Base-by-base conservation (phyloP, 768 basidiomycete genomes). In the Coprinopsis marcescibilis region DNA sequence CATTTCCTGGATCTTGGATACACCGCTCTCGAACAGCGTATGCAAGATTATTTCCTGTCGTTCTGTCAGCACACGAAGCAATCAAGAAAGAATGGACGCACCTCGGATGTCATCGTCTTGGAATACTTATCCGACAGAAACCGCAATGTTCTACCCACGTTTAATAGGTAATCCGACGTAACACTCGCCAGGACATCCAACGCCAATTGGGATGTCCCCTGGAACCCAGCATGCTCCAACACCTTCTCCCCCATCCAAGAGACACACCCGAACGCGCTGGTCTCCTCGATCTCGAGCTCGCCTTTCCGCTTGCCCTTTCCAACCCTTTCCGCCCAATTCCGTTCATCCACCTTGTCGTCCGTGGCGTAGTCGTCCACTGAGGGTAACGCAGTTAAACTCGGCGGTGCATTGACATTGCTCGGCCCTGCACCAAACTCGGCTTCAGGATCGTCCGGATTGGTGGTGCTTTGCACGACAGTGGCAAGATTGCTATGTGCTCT, bases 21-120 rank as follows among this genome's bases (percentile, higher is more conserved):
- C 80, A 3, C 94, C 94, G 50, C 86, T 89, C 65, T 96, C 91
- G 54, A 93, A 89, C 14, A 97, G 68, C 0, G 90, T 86, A 61
- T 95, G 91, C 1, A 93, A 74, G 29, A 95, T 82, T 26, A 96
- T 94, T 81, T 95, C 91, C 91, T 95, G 49, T n/a, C 34, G 25
- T 21, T 44, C 25, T 23, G 17, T 17, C 7, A 30, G 33, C 4
- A 17, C 21, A 35, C 11, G 27, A 13, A 35, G n/a, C n/a, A 27
- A 40, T 34, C 13, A 13, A 43, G 12, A 6, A 13, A 26, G 46
- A 15, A 29, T 14, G 20, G 25, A 58, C 76, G 48, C 46, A 94
- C 93, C 79, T 96, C 92, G 0, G 90, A 60, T 1, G 84, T 80
- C 89, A 97, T 92, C 19, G 75, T 77, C 39, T 76, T 68, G 1